Evolutionary conservation across 164 flowering plant species (phyloP).

Genomic region (Santalum album): DNA sequence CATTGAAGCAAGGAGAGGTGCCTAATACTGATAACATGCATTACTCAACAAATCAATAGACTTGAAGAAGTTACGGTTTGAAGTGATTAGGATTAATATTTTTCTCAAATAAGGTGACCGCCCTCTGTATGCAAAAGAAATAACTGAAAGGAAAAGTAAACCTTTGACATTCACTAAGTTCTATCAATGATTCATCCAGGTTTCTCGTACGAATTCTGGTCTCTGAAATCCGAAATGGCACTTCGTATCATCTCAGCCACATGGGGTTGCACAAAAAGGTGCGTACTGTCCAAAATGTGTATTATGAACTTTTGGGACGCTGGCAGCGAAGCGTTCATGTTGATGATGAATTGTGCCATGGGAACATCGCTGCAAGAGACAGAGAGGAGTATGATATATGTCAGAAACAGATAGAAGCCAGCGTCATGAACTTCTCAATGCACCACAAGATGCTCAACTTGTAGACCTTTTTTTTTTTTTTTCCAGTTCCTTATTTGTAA

Average conservation of each 20-base stretch:
- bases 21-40: too few species aligned
- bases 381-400: slow-evolving; percentile 1
- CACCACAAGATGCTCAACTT: too few species aligned
- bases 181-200: slow-evolving; percentile 37
- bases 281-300: slow-evolving; percentile 61
- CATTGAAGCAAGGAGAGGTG: too few species aligned
- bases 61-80: too few species aligned
- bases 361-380: slow-evolving; percentile 71
- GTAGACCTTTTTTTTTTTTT: too few species aligned
- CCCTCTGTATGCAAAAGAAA: too few species aligned
- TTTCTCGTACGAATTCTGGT: slow-evolving; percentile 78
- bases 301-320: slow-evolving; percentile 78
- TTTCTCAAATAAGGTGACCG: too few species aligned
- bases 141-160: too few species aligned
- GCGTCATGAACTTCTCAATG: too few species aligned
- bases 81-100: too few species aligned
- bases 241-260: slow-evolving; percentile 60
- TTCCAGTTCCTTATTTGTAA: too few species aligned
- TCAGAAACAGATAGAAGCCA: background rate
- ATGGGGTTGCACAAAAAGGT: slow-evolving; percentile 73
- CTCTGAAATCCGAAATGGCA: slow-evolving; percentile 67
- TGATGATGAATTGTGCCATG: slow-evolving; percentile 88
- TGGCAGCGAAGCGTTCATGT: slow-evolving; percentile 49
- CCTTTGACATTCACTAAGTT: background rate
- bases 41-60: too few species aligned